Evolutionary conservation across 2,329 filamentous ascomycete species (phyloP).

Genomic region (Zymoseptoria passerinii): DNA sequence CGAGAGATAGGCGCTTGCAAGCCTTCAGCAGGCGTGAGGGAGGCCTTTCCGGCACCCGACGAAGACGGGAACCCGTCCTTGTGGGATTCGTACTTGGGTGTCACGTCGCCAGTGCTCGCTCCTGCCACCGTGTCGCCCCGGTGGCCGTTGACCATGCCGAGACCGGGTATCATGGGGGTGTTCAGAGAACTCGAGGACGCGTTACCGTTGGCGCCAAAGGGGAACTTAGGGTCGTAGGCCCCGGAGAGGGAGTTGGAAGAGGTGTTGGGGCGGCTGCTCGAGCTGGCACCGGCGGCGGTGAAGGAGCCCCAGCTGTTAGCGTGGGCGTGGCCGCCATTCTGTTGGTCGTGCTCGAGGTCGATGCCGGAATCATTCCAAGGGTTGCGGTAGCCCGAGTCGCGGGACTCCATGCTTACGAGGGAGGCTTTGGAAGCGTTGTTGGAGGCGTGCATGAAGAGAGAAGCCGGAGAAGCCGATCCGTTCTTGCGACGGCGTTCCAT

Average conservation of each 20-base stretch:
- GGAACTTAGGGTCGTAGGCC: constrained; percentile 58
- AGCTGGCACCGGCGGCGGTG: constrained; percentile 31
- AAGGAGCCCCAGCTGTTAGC: constrained; percentile 38
- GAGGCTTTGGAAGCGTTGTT: constrained; percentile 93
- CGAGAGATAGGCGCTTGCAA: constrained; percentile 16
- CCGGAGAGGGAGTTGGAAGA: constrained; percentile 53
- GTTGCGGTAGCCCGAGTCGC: constrained; percentile 89
- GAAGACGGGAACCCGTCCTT: constrained; percentile 6
- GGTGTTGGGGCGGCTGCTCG: constrained; percentile 56
- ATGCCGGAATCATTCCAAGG: constrained; percentile 98
- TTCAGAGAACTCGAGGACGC: constrained; percentile 32
- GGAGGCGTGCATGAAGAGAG: constrained; percentile 78
- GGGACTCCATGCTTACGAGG: constrained; percentile 90
- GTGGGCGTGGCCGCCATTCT: constrained; percentile 28
- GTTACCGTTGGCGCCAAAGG: constrained; percentile 45
- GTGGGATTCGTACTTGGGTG: constrained; percentile 28
- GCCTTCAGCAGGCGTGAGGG: constrained; percentile 11
- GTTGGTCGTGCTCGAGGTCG: constrained; percentile 77
- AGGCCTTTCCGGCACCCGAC: constrained; percentile 15
- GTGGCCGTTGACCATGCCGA: constrained; percentile 26
- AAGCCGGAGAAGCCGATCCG: constrained; percentile 62
- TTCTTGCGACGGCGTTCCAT: constrained; percentile 91
- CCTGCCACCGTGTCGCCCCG: constrained; percentile 9
- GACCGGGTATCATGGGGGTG: constrained; percentile 32
- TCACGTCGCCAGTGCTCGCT: constrained; percentile 27